A percentile compares a stretch with the other conserved stretches of the same genome.
These are phyloP conservation scores for Thermochaetoides thermophila DNA, from an alignment of 495 filamentous ascomycete genomes.

Conservation along the genomic window DNA sequence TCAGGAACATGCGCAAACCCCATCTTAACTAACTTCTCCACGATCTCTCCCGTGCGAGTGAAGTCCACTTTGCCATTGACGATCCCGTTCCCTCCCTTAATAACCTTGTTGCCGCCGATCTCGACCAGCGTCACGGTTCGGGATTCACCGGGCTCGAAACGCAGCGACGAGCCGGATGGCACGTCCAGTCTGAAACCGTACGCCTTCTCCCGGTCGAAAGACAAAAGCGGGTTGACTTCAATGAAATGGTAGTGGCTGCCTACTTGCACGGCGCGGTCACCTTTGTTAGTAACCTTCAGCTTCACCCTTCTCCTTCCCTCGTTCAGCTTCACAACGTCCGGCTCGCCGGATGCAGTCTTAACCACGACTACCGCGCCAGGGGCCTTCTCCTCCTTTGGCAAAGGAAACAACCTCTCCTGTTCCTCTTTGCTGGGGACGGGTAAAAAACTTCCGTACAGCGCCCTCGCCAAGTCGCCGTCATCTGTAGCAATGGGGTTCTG, in stretches of 20 bases:
- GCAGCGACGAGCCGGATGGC: slow-evolving; percentile 77
- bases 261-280: slow-evolving; percentile 84
- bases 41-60: slow-evolving; percentile 45
- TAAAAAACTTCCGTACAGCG: slow-evolving; percentile 85
- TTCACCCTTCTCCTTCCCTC: slow-evolving; percentile 57
- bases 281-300: slow-evolving; percentile 69
- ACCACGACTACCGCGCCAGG: slow-evolving; percentile 69
- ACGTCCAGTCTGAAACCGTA: slow-evolving; percentile 87
- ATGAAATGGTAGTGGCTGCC: slow-evolving; percentile 96
- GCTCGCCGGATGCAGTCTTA: no score
- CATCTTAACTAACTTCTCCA: slow-evolving; percentile 45
- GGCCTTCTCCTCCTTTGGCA: slow-evolving; percentile 42
- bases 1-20: slow-evolving; percentile 69
- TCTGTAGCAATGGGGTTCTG: slow-evolving; percentile 79
- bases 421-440: slow-evolving; percentile 53
- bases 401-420: slow-evolving; percentile 55
- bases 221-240: slow-evolving; percentile 78
- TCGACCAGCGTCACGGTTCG: slow-evolving; percentile 89
- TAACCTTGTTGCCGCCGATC: slow-evolving; percentile 71
- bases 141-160: slow-evolving; percentile 88
- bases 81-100: slow-evolving; percentile 69
- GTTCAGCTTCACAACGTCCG: slow-evolving; percentile 56
- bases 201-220: slow-evolving; percentile 76
- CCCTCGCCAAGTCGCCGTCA: slow-evolving; percentile 72
- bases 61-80: slow-evolving; percentile 59